Evolutionary conservation across 208 protist genomes (phyloP), one percentile per base, ranked within the genome.

Genomic region (Plasmodiophora brassicae): DNA sequence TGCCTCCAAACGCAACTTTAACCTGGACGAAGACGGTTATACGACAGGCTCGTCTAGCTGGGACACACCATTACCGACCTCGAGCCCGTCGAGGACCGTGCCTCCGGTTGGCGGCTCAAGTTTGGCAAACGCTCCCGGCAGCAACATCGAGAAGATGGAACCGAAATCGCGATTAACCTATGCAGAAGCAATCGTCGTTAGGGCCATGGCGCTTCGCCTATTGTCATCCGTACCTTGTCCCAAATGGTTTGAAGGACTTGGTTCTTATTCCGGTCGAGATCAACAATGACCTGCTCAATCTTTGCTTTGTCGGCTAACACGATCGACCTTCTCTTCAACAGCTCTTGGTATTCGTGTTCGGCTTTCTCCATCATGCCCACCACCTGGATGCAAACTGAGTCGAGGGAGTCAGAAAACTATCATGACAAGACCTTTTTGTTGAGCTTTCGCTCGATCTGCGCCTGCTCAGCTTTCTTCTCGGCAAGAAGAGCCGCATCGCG

Each of bases 241-340:
- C 97, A 98, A 91, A 98, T 99, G 25, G 93, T 94, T 83, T 97
- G 92, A 41, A 99, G 92, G 22, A 96, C 94, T 87, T 97, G 93
- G 92, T 96, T 98, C 94, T 99, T 99, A 91, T 98, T 98, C 8
- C 93, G 91, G 89, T 99, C 98, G 28, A 99, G 95, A 88, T 98
- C 96, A 10, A 90, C 88, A 72, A 99, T 99, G 46, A 87, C 60
- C 20, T 90, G 36, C 44, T 93, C 57, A 60, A 95, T 95, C 89
- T 94, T 94, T 0, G 39, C 92, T 92, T 98, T 98, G 91, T 99
- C 98, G 46, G 97, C 94, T 83, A 97, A 91, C 20, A 97, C 92
- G 32, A 93, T 96, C 1, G 90, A 88, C 88, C 96, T 97, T 91
- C 99, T 98, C 45, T 95, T 91, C 28, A 96, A 93, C 0, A 99